These are phyloP conservation scores for Pleodorina starrii DNA, from an alignment of 139 green algal genomes.

Conservation along the genomic window DNA sequence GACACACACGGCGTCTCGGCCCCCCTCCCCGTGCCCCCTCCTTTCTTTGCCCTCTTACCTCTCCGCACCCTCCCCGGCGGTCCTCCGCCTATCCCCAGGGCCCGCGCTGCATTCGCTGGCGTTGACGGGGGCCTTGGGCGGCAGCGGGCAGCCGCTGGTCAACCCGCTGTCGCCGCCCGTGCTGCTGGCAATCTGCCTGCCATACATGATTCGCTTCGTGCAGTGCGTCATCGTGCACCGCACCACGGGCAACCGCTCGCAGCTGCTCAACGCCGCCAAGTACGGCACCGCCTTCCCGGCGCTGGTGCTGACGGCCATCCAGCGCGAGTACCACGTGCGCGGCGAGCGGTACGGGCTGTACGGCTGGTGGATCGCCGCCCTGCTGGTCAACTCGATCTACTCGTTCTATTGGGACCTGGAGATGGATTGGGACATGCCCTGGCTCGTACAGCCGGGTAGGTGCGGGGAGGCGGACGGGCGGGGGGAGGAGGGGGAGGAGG, in stretches of 20 bases:
- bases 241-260: conserved; percentile 70
- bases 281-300: conserved; percentile 96
- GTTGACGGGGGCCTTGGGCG: background rate
- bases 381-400: conserved; percentile 89
- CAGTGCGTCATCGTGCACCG: conserved; percentile 92
- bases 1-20: no score
- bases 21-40: no score
- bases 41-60: no score
- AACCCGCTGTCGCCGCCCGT: conserved; percentile 58
- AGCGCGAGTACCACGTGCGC: conserved; percentile 79
- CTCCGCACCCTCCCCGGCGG: no score
- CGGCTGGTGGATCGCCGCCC: conserved; percentile 83
- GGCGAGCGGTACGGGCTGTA: conserved; percentile 61
- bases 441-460: conserved; percentile 57
- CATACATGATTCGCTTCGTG: conserved; percentile 89
- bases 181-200: conserved; percentile 79
- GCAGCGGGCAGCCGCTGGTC: background rate
- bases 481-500: no score
- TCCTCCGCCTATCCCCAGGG: no score
- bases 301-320: conserved; percentile 84
- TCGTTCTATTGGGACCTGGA: conserved; percentile 98
- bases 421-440: conserved; percentile 95
- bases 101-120: background rate
- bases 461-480: no score
- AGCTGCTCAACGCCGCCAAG: conserved; percentile 94